These are phyloP conservation scores for Hanseniaspora singularis DNA, from an alignment of 805 yeast genomes.

Conservation along the genomic window DNA sequence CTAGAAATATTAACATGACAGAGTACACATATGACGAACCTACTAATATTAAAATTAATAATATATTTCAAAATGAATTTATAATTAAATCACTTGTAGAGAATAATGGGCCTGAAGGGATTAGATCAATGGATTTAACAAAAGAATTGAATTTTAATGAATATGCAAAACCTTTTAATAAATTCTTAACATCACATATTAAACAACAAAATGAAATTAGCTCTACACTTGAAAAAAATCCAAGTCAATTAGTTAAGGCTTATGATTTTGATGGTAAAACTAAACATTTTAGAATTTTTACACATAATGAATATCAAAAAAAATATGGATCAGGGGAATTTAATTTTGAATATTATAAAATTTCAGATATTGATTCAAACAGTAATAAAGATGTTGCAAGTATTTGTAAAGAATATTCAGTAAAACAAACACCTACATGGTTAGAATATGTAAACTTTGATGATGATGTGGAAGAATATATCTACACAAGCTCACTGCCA, in stretches of 20 bases:
- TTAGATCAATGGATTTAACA: slow-evolving; percentile 46
- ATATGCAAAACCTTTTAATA: slow-evolving; percentile 41
- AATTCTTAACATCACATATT: slow-evolving; percentile 39
- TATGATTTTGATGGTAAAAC: slow-evolving; percentile 64
- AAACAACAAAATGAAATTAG: slow-evolving; percentile 30
- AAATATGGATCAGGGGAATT: slow-evolving; percentile 24
- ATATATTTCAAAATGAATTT: slow-evolving; percentile 49
- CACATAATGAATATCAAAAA: slow-evolving; percentile 32
- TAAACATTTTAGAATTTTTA: slow-evolving; percentile 56
- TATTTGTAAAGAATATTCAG: background rate
- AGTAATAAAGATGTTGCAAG: background rate
- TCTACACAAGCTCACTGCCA: too few species aligned
- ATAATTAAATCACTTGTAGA: slow-evolving; percentile 47
- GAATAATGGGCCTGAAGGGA: slow-evolving; percentile 37
- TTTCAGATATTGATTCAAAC: slow-evolving; percentile 19
- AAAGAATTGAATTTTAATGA: slow-evolving; percentile 41
- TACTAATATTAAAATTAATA: too few species aligned
- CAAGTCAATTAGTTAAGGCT: slow-evolving; percentile 41
- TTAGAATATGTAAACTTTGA: background rate
- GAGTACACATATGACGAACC: too few species aligned
- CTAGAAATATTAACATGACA: too few species aligned
- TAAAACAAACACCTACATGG: background rate
- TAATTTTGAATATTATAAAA: slow-evolving; percentile 21
- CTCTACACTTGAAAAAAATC: slow-evolving; percentile 22
- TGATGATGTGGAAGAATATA: too few species aligned